Percentiles rank a stretch among this genome's conserved stretches.
Conservation (phyloP, 2,329 filamentous ascomycete species). For the Xylariaceae sp. region DNA sequence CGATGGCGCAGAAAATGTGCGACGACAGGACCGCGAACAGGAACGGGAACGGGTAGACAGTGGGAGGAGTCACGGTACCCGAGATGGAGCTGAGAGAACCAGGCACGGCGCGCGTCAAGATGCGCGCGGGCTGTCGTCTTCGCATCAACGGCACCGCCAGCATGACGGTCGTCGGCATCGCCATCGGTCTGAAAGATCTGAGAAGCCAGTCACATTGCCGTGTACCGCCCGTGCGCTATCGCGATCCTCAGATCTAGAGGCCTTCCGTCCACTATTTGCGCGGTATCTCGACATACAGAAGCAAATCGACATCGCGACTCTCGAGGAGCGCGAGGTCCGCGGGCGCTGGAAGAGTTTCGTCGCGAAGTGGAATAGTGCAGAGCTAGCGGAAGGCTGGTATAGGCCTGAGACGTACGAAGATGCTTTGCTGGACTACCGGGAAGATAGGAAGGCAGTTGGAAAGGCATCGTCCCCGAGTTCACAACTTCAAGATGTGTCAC, state of each 20-base stretch:
- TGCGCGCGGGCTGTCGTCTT: no score
- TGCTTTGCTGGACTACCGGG: slow-evolving; percentile 18
- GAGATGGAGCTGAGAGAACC: no score
- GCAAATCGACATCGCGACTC: slow-evolving; percentile 60
- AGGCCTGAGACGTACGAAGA: slow-evolving; percentile 65
- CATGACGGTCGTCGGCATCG: slow-evolving; percentile 15
- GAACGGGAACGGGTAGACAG: no score
- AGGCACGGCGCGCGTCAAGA: no score
- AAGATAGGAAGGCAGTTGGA: neutral
- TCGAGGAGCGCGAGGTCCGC: slow-evolving; percentile 71
- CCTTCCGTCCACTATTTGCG: slow-evolving; percentile 70
- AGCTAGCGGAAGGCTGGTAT: slow-evolving; percentile 90
- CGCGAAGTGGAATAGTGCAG: slow-evolving; percentile 84
- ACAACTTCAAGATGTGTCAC: neutral
- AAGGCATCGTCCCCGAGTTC: neutral
- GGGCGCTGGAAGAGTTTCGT: slow-evolving; percentile 94
- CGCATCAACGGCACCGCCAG: slow-evolving; percentile 4
- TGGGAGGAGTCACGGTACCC: no score
- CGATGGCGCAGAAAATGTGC: no score
- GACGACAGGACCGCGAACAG: no score
- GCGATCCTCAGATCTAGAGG: slow-evolving; percentile 59
- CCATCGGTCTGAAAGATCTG: neutral
- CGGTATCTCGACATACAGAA: slow-evolving; percentile 90
- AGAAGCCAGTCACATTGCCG: slow-evolving; percentile 47
- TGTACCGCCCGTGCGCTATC: slow-evolving; percentile 61